Evolutionary conservation across 257 asterid species (phyloP).

Genomic region (Nicotiana tabacum): DNA sequence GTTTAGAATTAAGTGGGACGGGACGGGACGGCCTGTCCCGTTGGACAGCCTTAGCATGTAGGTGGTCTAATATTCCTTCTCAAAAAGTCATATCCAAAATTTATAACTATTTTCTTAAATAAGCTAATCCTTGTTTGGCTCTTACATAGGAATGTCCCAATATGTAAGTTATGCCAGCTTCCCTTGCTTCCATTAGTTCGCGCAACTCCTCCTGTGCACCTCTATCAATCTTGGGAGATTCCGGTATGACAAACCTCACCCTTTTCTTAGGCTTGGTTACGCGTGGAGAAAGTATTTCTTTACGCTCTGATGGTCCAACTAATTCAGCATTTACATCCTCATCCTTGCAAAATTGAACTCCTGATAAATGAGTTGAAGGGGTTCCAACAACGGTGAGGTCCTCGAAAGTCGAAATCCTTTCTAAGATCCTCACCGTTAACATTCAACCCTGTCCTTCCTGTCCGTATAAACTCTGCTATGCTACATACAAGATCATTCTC

Average conservation of each 20-base stretch:
- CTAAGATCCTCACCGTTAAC: conserved; percentile 12
- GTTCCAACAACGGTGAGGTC: conserved; percentile 75
- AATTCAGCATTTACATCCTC: conserved; percentile 12
- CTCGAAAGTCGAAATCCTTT: conserved; percentile 28
- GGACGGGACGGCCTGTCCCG: too few species aligned
- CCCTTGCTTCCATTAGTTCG: conserved; percentile 84
- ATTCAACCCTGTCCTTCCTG: conserved; percentile 26
- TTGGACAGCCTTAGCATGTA: too few species aligned
- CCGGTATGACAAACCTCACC: conserved; percentile 75
- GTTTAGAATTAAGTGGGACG: too few species aligned
- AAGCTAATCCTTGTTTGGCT: conserved; percentile 73
- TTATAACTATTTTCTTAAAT: conserved; percentile 62
- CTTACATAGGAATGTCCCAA: conserved; percentile 79
- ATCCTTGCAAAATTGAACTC: conserved; percentile 39
- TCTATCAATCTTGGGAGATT: conserved; percentile 46
- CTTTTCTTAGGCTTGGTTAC: conserved; percentile 36
- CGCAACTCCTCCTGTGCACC: conserved; percentile 49
- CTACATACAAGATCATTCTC: conserved; percentile 80
- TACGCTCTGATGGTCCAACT: conserved; percentile 44
- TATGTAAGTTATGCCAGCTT: conserved; percentile 76
- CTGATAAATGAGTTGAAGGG: conserved; percentile 52
- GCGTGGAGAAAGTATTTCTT: conserved; percentile 38
- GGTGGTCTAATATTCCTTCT: conserved; percentile 79
- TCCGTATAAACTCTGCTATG: conserved; percentile 77
- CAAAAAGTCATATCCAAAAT: conserved; percentile 77